phyloP scores from a whole-genome alignment of 257 asterid genomes.

The Lithospermum erythrorhizon region DNA sequence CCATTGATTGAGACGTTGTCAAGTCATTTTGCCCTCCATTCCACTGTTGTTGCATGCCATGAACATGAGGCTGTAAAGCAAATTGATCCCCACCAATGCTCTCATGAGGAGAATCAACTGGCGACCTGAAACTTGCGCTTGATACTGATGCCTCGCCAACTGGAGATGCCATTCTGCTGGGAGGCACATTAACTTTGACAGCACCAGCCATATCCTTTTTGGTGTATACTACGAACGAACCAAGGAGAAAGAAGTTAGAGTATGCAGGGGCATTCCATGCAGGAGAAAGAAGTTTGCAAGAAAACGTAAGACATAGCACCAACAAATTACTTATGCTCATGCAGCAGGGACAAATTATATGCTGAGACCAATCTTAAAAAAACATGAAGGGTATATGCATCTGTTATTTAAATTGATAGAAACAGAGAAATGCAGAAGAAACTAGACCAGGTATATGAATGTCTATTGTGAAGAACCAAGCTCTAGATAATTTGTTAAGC shows the following conservation, averaged over 20 bases:
- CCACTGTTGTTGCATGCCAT: constrained; percentile 5
- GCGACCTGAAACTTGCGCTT: constrained; percentile 31
- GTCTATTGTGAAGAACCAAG: not conserved
- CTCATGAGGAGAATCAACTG: constrained; percentile 31
- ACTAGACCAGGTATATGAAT: too few relatives aligned
- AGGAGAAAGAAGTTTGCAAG: too few relatives aligned
- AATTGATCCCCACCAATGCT: constrained; percentile 32
- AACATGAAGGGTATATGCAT: not conserved
- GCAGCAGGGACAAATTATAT: too few relatives aligned
- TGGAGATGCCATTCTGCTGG: not conserved
- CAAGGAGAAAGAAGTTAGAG: not conserved
- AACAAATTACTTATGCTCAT: too few relatives aligned
- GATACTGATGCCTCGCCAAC: constrained; percentile 13
- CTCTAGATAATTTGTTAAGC: not conserved
- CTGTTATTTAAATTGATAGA: not conserved
- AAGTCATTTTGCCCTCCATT: constrained; percentile 22
- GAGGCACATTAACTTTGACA: not conserved
- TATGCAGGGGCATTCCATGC: too few relatives aligned
- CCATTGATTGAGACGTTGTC: constrained; percentile 2
- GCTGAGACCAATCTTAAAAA: not conserved
- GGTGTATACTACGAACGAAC: not conserved
- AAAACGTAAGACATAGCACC: too few relatives aligned
- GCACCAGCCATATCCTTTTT: not conserved
- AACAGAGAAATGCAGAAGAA: too few relatives aligned
- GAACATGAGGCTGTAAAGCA: constrained; percentile 23